Conservation (phyloP, 2,329 filamentous ascomycete genomes). For the Canariomyces notabilis region DNA sequence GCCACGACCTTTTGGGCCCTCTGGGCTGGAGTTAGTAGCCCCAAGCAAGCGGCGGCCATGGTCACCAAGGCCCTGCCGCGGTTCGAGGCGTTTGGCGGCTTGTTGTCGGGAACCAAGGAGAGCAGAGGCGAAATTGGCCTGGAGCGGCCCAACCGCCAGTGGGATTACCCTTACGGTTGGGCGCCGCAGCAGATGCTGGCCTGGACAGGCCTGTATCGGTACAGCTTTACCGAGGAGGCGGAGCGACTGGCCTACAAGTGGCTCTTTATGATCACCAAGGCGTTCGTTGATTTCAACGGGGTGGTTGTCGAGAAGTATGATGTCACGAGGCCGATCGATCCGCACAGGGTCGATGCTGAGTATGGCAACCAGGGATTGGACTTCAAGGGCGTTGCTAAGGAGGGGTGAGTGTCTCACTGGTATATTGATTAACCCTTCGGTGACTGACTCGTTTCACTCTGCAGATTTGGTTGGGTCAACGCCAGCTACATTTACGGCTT, state of each 20-base stretch:
- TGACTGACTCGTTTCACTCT: conserved; percentile 27
- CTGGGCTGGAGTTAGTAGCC: conserved; percentile 86
- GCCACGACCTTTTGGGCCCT: conserved; percentile 96
- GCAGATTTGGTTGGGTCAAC: conserved; percentile 96
- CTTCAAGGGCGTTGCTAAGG: conserved; percentile 91
- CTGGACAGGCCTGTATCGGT: conserved; percentile 87
- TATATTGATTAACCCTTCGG: conserved; percentile 12
- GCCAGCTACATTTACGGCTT: conserved; percentile 94
- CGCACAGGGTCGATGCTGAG: conserved; percentile 91
- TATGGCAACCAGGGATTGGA: conserved; percentile 96
- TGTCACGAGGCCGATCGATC: conserved; percentile 82
- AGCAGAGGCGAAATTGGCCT: conserved; percentile 77
- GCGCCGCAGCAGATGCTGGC: conserved; percentile 97
- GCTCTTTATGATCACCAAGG: conserved; percentile 97
- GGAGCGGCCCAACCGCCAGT: conserved; percentile 87
- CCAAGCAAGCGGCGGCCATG: conserved; percentile 78
- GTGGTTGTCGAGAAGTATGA: conserved; percentile 99
- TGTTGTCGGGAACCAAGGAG: conserved; percentile 84
- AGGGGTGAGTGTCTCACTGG: conserved; percentile 65
- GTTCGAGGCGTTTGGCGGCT: conserved; percentile 82
- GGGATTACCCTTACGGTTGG: conserved; percentile 98
- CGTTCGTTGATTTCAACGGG: conserved; percentile 97
- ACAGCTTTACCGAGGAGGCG: conserved; percentile 86
- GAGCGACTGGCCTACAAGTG: conserved; percentile 91
- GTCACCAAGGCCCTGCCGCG: conserved; percentile 76